Evolutionary conservation across 805 yeast species (phyloP), one percentile per base, ranked within the genome.

Genomic region (Starmerella floricola): DNA sequence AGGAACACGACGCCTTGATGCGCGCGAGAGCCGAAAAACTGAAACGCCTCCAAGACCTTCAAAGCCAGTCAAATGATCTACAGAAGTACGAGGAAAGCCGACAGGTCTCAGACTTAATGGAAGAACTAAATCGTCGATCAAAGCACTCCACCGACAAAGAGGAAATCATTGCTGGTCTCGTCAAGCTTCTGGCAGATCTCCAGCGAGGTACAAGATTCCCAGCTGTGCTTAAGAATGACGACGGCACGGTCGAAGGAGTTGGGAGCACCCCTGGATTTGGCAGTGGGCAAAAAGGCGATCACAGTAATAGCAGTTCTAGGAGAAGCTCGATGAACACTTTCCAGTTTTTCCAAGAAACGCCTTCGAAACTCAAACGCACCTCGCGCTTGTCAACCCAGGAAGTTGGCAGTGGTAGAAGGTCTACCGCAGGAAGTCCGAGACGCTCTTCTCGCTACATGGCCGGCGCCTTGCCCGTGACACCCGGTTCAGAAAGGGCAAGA

Each of bases 21-120:
- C 36, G 42, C n/a, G 23, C 42, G 23, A 50, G 54, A 8, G 42
- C 29, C 38, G 66, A 74, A 57, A 88, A 49, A 0, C 65, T 83
- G 67, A 79, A 78, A 44, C 68, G 94, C 50, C 66, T 87, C 42
- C 65, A 72, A 28, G 80, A 79, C 48, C 67, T 87, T 41, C 91
- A 84, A 56, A 63, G 65, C 20, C 70, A 73, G 44, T 79, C 80
- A 53, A 71, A 75, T 44, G 81, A 76, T 51, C 71, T 79, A 54
- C 74, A 78, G 43, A 72, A 76, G 44, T 46, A 36, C 40, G 40
- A 41, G 23, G 48, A 43, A 19, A 36, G 39, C 19, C 34, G 39
- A 20, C 46, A 41, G 6, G 23, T 54, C 13, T 18, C 38, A 27
- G 52, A 48, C 33, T 45, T 55, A 11, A 20, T 53, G 34, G 47